Base-by-base conservation (phyloP, 306 rosid genomes). In the Luffa acutangula region DNA sequence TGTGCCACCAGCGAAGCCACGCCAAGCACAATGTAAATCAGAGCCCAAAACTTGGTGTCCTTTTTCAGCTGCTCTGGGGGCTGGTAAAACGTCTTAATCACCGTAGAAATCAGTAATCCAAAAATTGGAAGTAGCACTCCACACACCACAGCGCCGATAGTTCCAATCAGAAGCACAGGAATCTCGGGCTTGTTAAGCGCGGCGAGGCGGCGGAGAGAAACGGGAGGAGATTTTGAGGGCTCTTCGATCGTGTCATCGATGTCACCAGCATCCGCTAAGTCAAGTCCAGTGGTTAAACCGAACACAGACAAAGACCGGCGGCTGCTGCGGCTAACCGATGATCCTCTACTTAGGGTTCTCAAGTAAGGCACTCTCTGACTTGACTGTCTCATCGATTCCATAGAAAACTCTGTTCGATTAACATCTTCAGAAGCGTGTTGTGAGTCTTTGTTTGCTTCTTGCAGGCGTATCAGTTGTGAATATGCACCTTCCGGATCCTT, bases 121-220 rank as follows among this genome's bases (percentile, higher is more conserved):
- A 78, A 78, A 20, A 78, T 59, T 0, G 80, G 80, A 39, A 78
- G 56, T 59, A 78, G 25, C n/a, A 59, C 56, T 6, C 80, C 80
- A 45, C 31, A 33, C 57, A 78, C 0, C 7, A 62, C 41, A 12
- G 80, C 53, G 4, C 70, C 80, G 21, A 78, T 20, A 3, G 80
- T 39, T 58, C 80, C 80, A 1, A 78, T 17, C 9, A 78, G 31
- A 41, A 78, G 71, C 21, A 59, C 43, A 0, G 80, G 80, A 14
- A 78, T 57, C 80, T 78, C 72, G 1, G 80, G 72, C 73, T 78
- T 78, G 72, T 78, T 78, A 17, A 78, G 71, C 21, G 39, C 25
- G 3, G 72, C 72, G 5, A 78, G 56, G n/a, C 80, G 80, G 4
- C 54, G 6, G 2, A 78, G 80, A 25, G 80, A 59, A 21, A 77